Conservation (phyloP, 495 filamentous ascomycete species). For the Glonium stellatum region DNA sequence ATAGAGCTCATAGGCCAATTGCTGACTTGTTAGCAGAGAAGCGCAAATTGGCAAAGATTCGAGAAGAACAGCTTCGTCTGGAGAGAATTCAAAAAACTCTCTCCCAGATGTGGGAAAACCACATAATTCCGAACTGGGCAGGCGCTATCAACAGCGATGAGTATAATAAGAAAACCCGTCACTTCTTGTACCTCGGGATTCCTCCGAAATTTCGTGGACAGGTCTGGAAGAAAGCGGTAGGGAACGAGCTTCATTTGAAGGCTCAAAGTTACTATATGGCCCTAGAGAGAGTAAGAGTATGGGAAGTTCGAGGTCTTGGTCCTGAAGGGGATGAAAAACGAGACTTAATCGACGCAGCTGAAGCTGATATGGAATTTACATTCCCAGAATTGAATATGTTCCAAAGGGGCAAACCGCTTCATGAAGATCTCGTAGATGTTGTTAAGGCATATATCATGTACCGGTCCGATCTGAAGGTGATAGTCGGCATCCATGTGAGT, state of each 20-base stretch:
- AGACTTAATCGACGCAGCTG: constrained; percentile 64
- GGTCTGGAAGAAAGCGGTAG: constrained; percentile 83
- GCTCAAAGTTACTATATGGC: constrained; percentile 52
- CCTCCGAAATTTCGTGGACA: constrained; percentile 68
- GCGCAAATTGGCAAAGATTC: too few relatives aligned
- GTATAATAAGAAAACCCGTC: constrained; percentile 48
- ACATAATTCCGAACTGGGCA: constrained; percentile 83
- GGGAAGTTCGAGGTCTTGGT: constrained; percentile 44
- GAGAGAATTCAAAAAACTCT: constrained; percentile 43
- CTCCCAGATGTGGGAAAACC: constrained; percentile 74
- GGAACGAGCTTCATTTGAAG: constrained; percentile 71
- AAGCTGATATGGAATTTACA: constrained; percentile 55
- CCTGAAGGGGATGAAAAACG: constrained; percentile 43
- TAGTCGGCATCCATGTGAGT: constrained; percentile 74
- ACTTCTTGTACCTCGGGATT: constrained; percentile 92
- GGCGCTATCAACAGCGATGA: constrained; percentile 60
- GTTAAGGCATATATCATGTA: constrained; percentile 90
- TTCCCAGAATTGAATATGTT: constrained; percentile 84
- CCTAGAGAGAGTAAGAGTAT: constrained; percentile 58
- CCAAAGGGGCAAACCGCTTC: constrained; percentile 61
- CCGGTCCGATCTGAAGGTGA: constrained; percentile 84
- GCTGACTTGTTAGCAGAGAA: too few relatives aligned
- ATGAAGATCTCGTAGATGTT: constrained; percentile 69
- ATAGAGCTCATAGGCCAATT: constrained; percentile 32
- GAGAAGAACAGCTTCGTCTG: too few relatives aligned